A percentile compares a stretch with the other conserved stretches of the same genome.
phyloP scores from a whole-genome alignment of 2,329 filamentous ascomycete species.

The Xylariaceae sp. region DNA sequence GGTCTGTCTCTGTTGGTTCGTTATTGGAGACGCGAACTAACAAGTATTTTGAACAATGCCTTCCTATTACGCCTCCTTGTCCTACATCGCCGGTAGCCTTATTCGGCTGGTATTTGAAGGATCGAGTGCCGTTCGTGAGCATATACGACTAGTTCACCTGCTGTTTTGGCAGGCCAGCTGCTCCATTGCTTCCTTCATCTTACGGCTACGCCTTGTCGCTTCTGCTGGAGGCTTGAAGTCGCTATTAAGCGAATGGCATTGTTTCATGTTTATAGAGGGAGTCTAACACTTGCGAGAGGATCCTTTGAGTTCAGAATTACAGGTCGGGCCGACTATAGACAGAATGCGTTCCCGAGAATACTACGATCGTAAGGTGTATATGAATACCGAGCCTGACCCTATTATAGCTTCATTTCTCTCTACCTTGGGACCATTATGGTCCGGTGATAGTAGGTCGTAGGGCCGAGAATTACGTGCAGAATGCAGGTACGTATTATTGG shows the following conservation, averaged over 20 bases:
- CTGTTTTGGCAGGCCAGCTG: constrained; percentile 5
- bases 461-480: constrained; percentile 6
- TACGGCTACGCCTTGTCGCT: not conserved
- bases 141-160: constrained; percentile 16
- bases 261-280: constrained; percentile 5
- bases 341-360: not conserved
- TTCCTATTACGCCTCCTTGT: too few species aligned
- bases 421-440: too few species aligned
- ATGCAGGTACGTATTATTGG: constrained; percentile 18
- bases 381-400: not conserved
- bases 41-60: too few species aligned
- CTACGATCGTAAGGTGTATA: not conserved
- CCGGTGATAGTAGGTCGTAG: too few species aligned
- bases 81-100: not conserved
- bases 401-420: not conserved
- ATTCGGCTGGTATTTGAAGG: constrained; percentile 10
- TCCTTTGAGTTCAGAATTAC: not conserved
- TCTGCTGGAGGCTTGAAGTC: constrained; percentile 10
- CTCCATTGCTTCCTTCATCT: constrained; percentile 1
- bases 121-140: not conserved
- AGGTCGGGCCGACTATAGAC: not conserved
- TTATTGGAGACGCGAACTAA: not conserved
- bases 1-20: not conserved
- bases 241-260: constrained; percentile 5
- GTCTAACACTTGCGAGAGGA: not conserved